Base-by-base conservation (phyloP, 1,284 basidiomycete genomes). In the Ustilago cynodontis region DNA sequence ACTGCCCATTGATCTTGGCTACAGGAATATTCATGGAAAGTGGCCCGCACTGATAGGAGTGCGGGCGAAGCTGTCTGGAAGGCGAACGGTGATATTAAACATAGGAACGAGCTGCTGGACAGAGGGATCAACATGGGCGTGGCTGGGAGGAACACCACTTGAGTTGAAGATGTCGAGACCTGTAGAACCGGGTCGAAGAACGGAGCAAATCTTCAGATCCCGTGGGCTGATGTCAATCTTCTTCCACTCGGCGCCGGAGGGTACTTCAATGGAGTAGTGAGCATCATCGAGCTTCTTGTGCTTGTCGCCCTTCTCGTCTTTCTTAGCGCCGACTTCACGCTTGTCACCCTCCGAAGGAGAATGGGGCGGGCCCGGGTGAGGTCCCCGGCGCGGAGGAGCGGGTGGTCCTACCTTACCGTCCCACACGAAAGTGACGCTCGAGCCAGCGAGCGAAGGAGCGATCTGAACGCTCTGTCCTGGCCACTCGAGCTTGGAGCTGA, bases 341-440 rank as follows among this genome's bases (percentile, higher is more conserved):
- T 53, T 31, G 11, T 43, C 47, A 20, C 22, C 22, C 29, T 55
- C 29, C 8, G 53, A 22, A 16, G 52, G 43, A 26, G 59, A 59
- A 22, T 10, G 69, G 28, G 59, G 59, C 10, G 65, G 65, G 3
- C 53, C 56, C 18, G 24, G 60, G 18, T 45, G 58, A 31, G 60
- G 60, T 26, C 59, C 59, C n/a, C 51, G 59, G 33, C 18, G 55
- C 33, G 59, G 59, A 24, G 51, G 60, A 6, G 29, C 50, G 35
- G 70, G 70, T 2, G 70, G 55, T 18, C 70, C 64, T 4, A 72
- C 70, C 29, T 66, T 20, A 0, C 64, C 70, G 29, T 72, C 59
- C 70, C 70, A 72, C 18, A 63, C 60, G 29, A 72, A 72, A 14
- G 64, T 66, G 51, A 72, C 70, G 50, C 59, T 60, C 28, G 64